phyloP scores from a whole-genome alignment of 2,329 filamentous ascomycete species.

The Sarocladium strictum region DNA sequence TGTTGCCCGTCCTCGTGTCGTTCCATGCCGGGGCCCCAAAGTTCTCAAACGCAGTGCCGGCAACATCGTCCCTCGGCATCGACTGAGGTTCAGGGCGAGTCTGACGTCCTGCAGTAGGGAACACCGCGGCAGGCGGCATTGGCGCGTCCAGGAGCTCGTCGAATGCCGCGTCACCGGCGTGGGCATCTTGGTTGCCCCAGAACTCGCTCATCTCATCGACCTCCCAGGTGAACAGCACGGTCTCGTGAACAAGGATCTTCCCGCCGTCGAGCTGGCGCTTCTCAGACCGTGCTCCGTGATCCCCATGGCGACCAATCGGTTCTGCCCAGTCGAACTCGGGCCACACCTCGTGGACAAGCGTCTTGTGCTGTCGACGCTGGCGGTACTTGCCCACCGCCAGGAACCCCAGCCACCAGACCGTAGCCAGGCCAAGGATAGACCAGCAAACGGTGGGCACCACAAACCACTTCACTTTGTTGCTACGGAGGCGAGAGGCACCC shows the following conservation, averaged over 20 bases:
- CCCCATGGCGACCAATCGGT: background rate
- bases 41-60: background rate
- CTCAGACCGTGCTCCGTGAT: background rate
- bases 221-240: slow-evolving; percentile 1
- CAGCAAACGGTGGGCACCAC: background rate
- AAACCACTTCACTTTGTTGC: background rate
- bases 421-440: background rate
- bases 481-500: background rate
- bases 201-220: background rate
- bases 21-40: background rate
- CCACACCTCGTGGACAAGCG: background rate
- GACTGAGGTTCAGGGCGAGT: background rate
- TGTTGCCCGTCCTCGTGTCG: too few relatives aligned
- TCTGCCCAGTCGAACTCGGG: slow-evolving; percentile 5
- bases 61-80: background rate
- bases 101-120: background rate
- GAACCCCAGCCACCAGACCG: background rate
- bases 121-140: background rate
- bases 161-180: background rate
- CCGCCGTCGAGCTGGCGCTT: background rate
- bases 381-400: background rate
- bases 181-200: background rate
- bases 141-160: background rate
- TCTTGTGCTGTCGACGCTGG: background rate
- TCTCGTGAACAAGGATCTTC: slow-evolving; percentile 3